Base-by-base conservation (phyloP, 2,329 filamentous ascomycete species). In the Tricladium varicosporioides region DNA sequence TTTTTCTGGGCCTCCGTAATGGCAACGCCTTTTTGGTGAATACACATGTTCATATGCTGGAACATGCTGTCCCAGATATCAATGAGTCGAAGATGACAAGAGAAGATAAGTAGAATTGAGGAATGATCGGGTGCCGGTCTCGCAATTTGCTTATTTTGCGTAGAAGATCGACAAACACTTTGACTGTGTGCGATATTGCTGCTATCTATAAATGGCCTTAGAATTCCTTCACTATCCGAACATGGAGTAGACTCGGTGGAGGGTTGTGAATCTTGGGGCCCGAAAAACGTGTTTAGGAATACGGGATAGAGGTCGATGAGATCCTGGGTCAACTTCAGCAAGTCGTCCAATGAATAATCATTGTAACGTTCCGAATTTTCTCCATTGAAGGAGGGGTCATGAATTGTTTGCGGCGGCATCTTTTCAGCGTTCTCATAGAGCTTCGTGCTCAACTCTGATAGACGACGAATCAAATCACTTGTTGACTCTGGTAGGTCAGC, bases 31-130 rank as follows among this genome's bases (percentile, higher is more conserved):
- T 49, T 55, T 45, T 60, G 57, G 10, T 22, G 16, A 11, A 63
- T 33, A 43, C 63, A 63, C 2, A 54, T 9, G n/a, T 58, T 42
- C 60, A 65, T 63, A 32, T 66, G 64, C 32, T 60, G 42, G 50
- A 66, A 61, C 2, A 68, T 16, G 11, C 56, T 45, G 14, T 65
- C 63, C 33, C 62, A 66, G 16, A 65, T 65, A 19, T 51, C 47
- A 33, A 65, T 63, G 9, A 65, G 56, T 9, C 65, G 65, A 3
- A 66, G 48, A 15, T 68, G 66, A 32, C 65, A 67, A 11, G 66
- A 67, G 5, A 66, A 48, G 4, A 65, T 51, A 5, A 67, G 57
- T 13, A 65, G 50, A 22, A 65, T 60, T 4, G 63, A 60, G 10
- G 60, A 51, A 33, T 64, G 58, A 48, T 68, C 64, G 1, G 63